phyloP scores from a whole-genome alignment of 441 rosid species.

The Syzygium malaccense region DNA sequence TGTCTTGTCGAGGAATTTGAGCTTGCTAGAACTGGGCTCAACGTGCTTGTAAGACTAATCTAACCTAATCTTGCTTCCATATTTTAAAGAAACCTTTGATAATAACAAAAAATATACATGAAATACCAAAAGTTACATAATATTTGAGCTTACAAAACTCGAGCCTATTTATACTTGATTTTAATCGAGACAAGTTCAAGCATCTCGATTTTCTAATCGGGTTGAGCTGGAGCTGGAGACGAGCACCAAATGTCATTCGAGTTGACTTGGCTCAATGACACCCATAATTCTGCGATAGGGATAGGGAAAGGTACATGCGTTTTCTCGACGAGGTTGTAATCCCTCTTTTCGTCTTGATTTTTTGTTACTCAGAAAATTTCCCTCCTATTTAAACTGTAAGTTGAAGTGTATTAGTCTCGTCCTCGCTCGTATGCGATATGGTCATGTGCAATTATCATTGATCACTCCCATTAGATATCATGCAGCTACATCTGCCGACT shows the following conservation, averaged over 20 bases:
- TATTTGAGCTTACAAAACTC: background rate
- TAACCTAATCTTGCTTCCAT: background rate
- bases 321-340: background rate
- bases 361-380: background rate
- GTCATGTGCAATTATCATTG: background rate
- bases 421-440: background rate
- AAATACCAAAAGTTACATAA: background rate
- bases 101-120: background rate
- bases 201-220: background rate
- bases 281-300: background rate
- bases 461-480: background rate
- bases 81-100: background rate
- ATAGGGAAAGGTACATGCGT: background rate
- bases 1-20: background rate
- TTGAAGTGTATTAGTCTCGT: background rate
- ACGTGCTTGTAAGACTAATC: background rate
- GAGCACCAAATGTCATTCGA: background rate
- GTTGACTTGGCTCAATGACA: background rate
- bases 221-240: background rate
- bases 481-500: background rate
- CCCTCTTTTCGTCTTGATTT: background rate
- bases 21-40: background rate
- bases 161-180: background rate
- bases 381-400: too few species aligned
- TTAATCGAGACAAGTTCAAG: background rate